Base-by-base conservation (phyloP, 768 basidiomycete species). In the Strobilomyces echinocephalus region DNA sequence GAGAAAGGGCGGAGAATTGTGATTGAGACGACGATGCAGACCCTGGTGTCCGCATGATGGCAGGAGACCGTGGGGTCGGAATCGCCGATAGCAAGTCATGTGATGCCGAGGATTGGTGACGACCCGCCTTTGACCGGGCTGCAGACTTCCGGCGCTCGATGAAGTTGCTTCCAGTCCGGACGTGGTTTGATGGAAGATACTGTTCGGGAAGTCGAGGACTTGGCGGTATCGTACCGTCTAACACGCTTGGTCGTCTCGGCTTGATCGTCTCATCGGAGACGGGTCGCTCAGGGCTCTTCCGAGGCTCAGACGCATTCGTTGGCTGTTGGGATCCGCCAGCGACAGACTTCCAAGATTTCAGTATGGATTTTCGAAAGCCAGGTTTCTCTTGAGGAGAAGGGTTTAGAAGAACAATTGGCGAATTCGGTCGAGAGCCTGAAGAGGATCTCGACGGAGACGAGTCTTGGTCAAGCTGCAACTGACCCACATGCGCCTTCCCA, bases 391-490 rank as follows among this genome's bases (percentile, higher is more conserved):
- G 72, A n/a, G 68, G 60, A 49, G 35, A 31, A 60, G 65, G 14
- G 46, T 54, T 55, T 11, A 54, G 26, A 28, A 53, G 46, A 34
- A 57, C 16, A 38, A 66, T 56, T 16, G 68, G 59, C 40, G 67
- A 65, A 21, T 64, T 61, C 11, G 72, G 61, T 41, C 67, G 60
- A 38, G 68, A 72, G 20, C 60, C 47, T 66, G 70, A 40, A 64
- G 71, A 62, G 62, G 71, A 53, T 64, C 72, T 56, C 56, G 71
- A 41, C 63, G 60, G 39, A 44, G 81, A 34, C 15, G 20, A 15
- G 18, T 60, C 85, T 59, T 87, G 87, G 67, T 91, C 83, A 69
- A 87, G 86, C 46, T 80, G 78, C 51, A 88, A 72, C 18, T 77
- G 75, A 57, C 80, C 79, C 39, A 77, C 55, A 28, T 67, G 61